These are phyloP conservation scores for Mallotus japonicus DNA, from an alignment of 441 rosid genomes.

Conservation along the genomic window DNA sequence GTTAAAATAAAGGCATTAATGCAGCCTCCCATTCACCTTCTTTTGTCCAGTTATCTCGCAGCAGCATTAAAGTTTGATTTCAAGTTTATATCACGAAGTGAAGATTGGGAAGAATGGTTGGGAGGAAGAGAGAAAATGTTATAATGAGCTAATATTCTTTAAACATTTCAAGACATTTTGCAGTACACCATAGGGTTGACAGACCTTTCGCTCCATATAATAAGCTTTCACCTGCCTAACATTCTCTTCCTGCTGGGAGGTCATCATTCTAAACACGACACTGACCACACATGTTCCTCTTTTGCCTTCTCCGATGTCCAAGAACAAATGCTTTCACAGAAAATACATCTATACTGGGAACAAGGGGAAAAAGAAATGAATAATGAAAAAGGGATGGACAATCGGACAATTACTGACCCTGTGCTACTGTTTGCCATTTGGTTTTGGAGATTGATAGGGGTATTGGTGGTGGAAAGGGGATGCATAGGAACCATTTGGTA, in stretches of 20 bases:
- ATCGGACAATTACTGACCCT: constrained; percentile 26
- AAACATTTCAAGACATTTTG: constrained; percentile 6
- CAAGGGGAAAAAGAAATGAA: constrained; percentile 18
- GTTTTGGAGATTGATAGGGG: constrained; percentile 63
- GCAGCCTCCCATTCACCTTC: neutral
- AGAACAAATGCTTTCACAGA: constrained; percentile 40
- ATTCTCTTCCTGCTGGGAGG: constrained; percentile 22
- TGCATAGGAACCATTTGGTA: constrained; percentile 63
- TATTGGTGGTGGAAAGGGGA: constrained; percentile 71
- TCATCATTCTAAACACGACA: constrained; percentile 37
- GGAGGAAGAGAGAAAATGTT: neutral
- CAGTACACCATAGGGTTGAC: neutral
- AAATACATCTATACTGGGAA: constrained; percentile 36
- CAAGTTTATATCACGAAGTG: neutral
- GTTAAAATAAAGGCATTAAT: too few relatives aligned
- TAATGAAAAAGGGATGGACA: constrained; percentile 12
- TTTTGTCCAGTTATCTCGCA: neutral
- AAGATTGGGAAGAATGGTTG: neutral
- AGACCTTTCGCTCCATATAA: neutral
- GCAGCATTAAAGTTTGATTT: neutral
- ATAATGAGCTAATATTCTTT: neutral
- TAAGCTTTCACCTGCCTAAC: constrained; percentile 13
- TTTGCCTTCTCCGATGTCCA: constrained; percentile 35
- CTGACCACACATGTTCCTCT: constrained; percentile 28
- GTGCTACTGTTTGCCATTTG: constrained; percentile 40